phyloP scores from a whole-genome alignment of 1,284 basidiomycete species.

The Sutorius eximius region DNA sequence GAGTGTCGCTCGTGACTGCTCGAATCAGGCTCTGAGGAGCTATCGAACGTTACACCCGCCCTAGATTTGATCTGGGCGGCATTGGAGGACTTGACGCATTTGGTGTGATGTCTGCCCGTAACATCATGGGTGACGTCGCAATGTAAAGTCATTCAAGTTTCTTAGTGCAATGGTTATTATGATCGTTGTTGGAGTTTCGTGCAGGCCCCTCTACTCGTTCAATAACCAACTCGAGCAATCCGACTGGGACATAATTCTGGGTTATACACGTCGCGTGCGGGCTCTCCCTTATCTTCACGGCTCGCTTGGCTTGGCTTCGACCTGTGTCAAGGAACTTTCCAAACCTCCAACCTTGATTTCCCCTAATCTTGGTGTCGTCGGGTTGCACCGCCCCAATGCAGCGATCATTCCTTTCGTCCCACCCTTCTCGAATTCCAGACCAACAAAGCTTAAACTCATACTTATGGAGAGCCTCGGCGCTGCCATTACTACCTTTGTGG shows the following conservation, averaged over 20 bases:
- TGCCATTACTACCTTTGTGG: neutral
- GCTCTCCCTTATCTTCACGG: neutral
- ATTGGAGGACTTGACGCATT: slow-evolving; percentile 10
- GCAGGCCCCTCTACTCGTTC: slow-evolving; percentile 5
- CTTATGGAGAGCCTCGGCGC: neutral
- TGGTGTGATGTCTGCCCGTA: slow-evolving; percentile 13
- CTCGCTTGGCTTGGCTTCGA: neutral
- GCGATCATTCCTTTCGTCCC: neutral
- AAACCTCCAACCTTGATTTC: neutral
- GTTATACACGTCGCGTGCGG: slow-evolving; percentile 5
- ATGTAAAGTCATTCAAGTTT: neutral
- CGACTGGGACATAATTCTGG: slow-evolving; percentile 11
- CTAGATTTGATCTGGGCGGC: slow-evolving; percentile 13
- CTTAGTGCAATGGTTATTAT: too few species aligned
- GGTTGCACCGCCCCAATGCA: neutral
- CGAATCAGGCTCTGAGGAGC: too few species aligned
- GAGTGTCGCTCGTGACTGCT: too few species aligned
- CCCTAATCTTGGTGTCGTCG: slow-evolving; percentile 6
- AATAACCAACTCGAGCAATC: neutral
- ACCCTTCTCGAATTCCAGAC: neutral
- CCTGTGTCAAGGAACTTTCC: neutral
- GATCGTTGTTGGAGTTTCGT: neutral
- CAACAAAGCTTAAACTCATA: neutral
- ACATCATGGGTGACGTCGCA: neutral
- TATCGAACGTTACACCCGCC: too few species aligned